Base-by-base conservation (phyloP, 441 rosid genomes). In the Geranium incanum region DNA sequence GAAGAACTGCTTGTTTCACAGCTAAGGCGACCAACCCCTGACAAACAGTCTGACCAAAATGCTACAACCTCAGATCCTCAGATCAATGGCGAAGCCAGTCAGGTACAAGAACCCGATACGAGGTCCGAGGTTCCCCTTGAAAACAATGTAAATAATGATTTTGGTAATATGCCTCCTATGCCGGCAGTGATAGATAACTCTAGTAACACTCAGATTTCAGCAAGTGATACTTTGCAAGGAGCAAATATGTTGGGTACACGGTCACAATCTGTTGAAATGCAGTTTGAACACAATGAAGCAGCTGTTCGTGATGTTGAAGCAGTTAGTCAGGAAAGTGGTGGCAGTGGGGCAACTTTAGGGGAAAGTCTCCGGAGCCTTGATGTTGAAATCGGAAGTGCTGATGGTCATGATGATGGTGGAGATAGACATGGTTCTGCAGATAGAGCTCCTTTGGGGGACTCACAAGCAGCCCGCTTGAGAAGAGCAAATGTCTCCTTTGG, bases 311-410 rank as follows among this genome's bases (percentile, higher is more conserved):
- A 92, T 86, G 93, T 92, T 81, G 99, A 95, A 84, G 98, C 99
- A 4, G 96, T 92, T 70, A 95, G 99, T 84, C 99, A 92, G 80
- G 99, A 89, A 89, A 95, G 99, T 71, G 80, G 99, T 68, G 98
- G 95, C 67, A 92, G 97, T 83, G 99, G 97, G 69, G 99, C 97
- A 69, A 95, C 99, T 67, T 84, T 95, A 67, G 98, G 98, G 72
- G 99, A 95, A 84, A 95, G 99, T 82, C 97, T 95, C 43, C 86
- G 99, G 75, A 95, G 99, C 82, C 81, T 95, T 71, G 99, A 95
- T 79, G 99, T 95, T 83, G 99, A 95, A 78, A 95, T 95, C 62
- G 99, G 99, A 77, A 95, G 99, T 82, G 99, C 97, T 41, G 99
- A 95, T 91, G 99, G 99, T 28, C 99, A 91, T 82, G 99, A 92